Evolutionary conservation across 1,284 basidiomycete species (phyloP).

Genomic region (Chalciporus piperatoides): DNA sequence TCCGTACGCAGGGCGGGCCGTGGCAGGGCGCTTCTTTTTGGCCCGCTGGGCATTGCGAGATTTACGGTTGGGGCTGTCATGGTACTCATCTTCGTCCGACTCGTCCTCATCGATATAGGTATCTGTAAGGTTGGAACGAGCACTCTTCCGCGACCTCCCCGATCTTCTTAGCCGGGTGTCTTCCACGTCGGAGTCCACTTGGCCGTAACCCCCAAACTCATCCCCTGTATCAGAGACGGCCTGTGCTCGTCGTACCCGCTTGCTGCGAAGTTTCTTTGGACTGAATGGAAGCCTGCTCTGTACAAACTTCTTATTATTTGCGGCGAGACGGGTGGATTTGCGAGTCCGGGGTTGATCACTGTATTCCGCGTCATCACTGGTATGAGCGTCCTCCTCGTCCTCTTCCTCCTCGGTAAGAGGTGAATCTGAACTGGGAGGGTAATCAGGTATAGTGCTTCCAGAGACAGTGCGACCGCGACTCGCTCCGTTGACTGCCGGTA

Average conservation of each 20-base stretch:
- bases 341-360: constrained; percentile 20
- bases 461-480: constrained; percentile 9
- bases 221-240: constrained; percentile 42
- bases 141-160: constrained; percentile 36
- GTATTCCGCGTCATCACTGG: constrained; percentile 30
- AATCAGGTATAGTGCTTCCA: constrained; percentile 10
- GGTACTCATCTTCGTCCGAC: constrained; percentile 32
- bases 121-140: constrained; percentile 36
- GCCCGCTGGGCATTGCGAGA: constrained; percentile 14
- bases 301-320: constrained; percentile 4
- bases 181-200: constrained; percentile 35
- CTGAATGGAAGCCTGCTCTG: constrained; percentile 53
- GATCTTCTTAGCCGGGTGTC: constrained; percentile 31
- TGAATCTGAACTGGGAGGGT: constrained; percentile 10
- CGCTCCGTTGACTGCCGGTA: constrained; percentile 32
- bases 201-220: constrained; percentile 34
- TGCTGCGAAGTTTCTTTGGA: constrained; percentile 51
- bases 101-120: constrained; percentile 32
- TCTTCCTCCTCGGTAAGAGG: constrained; percentile 15
- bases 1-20: constrained; percentile 62
- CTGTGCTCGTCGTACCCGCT: constrained; percentile 27
- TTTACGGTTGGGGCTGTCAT: constrained; percentile 29
- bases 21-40: constrained; percentile 39
- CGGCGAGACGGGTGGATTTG: constrained; percentile 27
- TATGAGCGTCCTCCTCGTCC: constrained; percentile 28